Evolutionary conservation across 495 filamentous ascomycete species (phyloP), one percentile per base, ranked within the genome.

Genomic region (Polyplosphaeria fusca): DNA sequence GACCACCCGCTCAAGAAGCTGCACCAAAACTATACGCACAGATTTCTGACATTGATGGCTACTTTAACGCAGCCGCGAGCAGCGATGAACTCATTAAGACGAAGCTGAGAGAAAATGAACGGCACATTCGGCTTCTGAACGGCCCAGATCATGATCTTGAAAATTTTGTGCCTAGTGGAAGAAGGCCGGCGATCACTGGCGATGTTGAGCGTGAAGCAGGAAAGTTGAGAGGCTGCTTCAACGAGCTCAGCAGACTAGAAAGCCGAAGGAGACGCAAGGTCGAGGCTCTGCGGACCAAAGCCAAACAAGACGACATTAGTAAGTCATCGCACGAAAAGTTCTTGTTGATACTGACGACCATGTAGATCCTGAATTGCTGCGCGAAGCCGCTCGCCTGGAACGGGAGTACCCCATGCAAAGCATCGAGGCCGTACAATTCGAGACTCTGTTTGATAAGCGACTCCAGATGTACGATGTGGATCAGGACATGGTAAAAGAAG

Each of bases 271-370:
- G 82, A 60, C 80, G 86, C 52, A 88, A 87, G 58, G 84, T 89
- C 27, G 88, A 95, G 61, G 72, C 78, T 0, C 68, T 95, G 28
- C 79, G 84, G 25, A 82, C 87, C 52, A 94, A 93, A 65, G 85
- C 82, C 16, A 87, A 87, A 30, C 77, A 80, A 4, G 93, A 98
- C 71, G 93, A 98, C 71, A 91, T 98, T 63, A 94, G 87, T 79
- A 74, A 66, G 77, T 74, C n/a, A 49, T 20, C 30, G 30, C 24
- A 22, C 47, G 55, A 37, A 14, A 7, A 9, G 37, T 32, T 22
- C n/a, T 14, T 13, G 19, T 25, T 14, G 28, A 53, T 44, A 26
- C 65, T 65, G 26, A 67, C 39, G 38, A 30, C 22, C 38, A 43
- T 28, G 32, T 41, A 84, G 82, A 85, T 57, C 73, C 78, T 1